A percentile compares a stretch with the other conserved stretches of the same genome.
Evolutionary conservation across 75 land plant species (phyloP).

Genomic region (Picea sitchensis): DNA sequence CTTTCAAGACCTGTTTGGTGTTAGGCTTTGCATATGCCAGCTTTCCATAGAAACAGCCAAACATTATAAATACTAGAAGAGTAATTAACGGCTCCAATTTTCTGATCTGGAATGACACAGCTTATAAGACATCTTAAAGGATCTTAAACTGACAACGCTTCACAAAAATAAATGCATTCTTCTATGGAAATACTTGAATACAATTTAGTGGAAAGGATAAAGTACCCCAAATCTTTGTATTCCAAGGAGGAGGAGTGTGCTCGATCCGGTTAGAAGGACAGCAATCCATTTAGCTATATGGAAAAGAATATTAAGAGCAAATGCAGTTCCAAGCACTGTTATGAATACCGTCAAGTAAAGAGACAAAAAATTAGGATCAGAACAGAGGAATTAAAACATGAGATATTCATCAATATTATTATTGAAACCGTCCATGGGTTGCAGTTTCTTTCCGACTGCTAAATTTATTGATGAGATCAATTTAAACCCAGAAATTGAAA

Average conservation of each 20-base stretch:
- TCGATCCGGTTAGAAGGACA: conserved; percentile 72
- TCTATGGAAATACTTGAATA: too few relatives aligned
- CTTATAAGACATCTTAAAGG: too few relatives aligned
- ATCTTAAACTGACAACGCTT: too few relatives aligned
- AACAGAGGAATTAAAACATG: too few relatives aligned
- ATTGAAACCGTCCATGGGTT: too few relatives aligned
- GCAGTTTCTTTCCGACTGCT: too few relatives aligned
- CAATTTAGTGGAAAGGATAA: neutral
- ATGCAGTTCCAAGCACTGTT: conserved; percentile 89
- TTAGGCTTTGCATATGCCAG: conserved; percentile 58
- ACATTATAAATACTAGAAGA: conserved; percentile 53
- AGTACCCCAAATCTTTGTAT: conserved; percentile 74
- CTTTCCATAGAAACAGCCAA: conserved; percentile 58
- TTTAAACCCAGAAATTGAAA: too few relatives aligned
- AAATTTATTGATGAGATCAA: too few relatives aligned
- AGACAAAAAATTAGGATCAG: neutral
- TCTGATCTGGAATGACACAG: conserved; percentile 19
- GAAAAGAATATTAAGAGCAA: conserved; percentile 81
- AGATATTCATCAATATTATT: too few relatives aligned
- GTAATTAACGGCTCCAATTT: conserved; percentile 69
- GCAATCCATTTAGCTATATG: conserved; percentile 78
- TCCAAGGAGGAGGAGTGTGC: conserved; percentile 73
- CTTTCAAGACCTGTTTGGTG: conserved; percentile 44
- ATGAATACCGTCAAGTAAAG: too few relatives aligned
- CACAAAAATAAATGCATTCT: too few relatives aligned